Evolutionary conservation across 176 grass and related monocot genomes (phyloP), one percentile per base, ranked within the genome.

Genomic region (Zoysia pacifica): DNA sequence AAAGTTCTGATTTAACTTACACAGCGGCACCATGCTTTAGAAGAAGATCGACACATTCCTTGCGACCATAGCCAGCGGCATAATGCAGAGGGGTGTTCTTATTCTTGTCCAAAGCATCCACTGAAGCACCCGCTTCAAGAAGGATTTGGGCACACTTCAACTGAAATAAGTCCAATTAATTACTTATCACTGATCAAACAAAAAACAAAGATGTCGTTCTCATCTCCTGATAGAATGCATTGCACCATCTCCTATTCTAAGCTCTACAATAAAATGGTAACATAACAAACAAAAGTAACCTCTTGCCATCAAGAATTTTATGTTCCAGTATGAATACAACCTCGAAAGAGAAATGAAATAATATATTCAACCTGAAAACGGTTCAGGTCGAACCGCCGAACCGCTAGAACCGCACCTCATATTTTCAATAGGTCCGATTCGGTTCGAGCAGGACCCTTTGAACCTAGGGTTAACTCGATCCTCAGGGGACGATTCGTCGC

Each of bases 61-160:
- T 90, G 7, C 91, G 84, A 35, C 94, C 94, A 55, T 97, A 97
- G 20, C 94, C 94, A 52, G 94, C 88, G 3, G 94, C 94, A 49
- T 97, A 97, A 66, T 97, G 94, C 79, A 97, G 72, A 0, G 94
- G 91, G 28, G 94, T 97, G 75, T 94, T 97, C 79, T 97, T 93
- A 52, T 97, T 97, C 85, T 89, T 97, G 78, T 97, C 94, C 87
- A 94, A 67, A 53, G 85, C 91, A 69, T 97, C 85, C 69, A 91
- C 94, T 38, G 78, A 75, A 37, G 94, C 91, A 64, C 91, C 89
- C 0, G 86, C 87, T 64, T 90, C 91, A 51, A 97, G 89, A 46
- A 97, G 89, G 68, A 97, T 75, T 71, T 88, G 54, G 12, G 88
- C 87, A 78, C 91, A 97, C 51, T 84, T 87, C 78, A 91, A 88